Evolutionary conservation across 2,329 filamentous ascomycete genomes (phyloP), one percentile per base, ranked within the genome.

Genomic region (Arthrocladium fulminans): DNA sequence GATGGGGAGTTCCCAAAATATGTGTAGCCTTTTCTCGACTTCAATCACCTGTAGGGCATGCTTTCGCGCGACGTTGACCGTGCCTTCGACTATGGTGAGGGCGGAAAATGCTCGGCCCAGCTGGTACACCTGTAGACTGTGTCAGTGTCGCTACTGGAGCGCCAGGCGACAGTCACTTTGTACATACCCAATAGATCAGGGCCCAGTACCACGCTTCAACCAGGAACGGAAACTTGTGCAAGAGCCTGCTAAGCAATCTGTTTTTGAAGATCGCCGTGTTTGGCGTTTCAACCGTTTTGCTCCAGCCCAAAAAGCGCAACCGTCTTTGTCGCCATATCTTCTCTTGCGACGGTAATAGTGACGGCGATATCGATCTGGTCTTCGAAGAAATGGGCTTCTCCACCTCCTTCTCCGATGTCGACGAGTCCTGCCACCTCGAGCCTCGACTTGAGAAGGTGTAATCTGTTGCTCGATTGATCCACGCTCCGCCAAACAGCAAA

Each of bases 151-250:
- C 24, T 17, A 45, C 10, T 32, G n/a, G n/a, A 15, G 44, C 5
- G n/a, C 7, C 4, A 15, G 12, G 13, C 2, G 20, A 13, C 3
- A 23, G 7, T 15, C 34, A 6, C 19, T 13, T n/a, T 47, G n/a
- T 24, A 61, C 75, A 58, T 73, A 86, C 83, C 82, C 83, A 87
- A 67, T 87, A 87, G 44, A 87, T 81, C 53, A 86, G 67, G 2
- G 80, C 78, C 83, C 83, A 87, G 58, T 87, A 87, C 82, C 83
- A 87, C 34, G 77, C 81, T 64, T 88, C 84, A 1, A 81, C 80
- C 23, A 87, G 63, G 60, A 88, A 88, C 0, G 84, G 84, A 55
- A 85, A 79, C 59, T 77, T 81, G 49, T 72, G 72, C 12, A 87
- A 71, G 29, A 87, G 56, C 3, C 82, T 73, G 60, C 80, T 84